These are phyloP conservation scores for Tetrapisispora taiwanensis DNA, from an alignment of 805 yeast genomes.

Conservation along the genomic window DNA sequence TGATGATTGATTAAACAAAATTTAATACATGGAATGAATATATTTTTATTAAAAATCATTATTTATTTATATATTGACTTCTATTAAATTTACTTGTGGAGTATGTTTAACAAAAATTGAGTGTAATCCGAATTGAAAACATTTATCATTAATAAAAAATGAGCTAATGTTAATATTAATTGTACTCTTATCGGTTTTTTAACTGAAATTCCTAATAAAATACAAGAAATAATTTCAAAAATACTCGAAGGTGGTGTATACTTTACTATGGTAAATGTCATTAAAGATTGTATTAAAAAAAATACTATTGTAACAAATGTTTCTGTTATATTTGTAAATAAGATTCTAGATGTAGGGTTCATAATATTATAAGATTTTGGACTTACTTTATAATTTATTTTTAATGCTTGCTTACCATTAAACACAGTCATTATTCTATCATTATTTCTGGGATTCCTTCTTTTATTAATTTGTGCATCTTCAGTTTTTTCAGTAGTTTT, in stretches of 20 bases:
- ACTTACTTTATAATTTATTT: background rate
- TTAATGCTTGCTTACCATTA: background rate
- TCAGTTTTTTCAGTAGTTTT: background rate
- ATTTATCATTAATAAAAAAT: background rate
- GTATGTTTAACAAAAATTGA: background rate
- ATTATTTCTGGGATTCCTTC: background rate
- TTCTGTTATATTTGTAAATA: background rate
- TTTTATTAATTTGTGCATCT: background rate
- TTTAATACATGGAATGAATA: no score
- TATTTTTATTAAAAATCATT: no score
- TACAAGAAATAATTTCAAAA: conserved; percentile 5
- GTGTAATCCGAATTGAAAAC: conserved; percentile 1
- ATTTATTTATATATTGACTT: no score
- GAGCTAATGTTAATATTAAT: background rate
- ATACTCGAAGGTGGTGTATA: conserved; percentile 2
- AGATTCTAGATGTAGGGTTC: background rate
- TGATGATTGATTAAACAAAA: no score
- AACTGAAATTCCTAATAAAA: conserved; percentile 10
- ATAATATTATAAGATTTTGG: background rate
- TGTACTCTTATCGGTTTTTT: conserved; percentile 2
- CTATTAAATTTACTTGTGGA: background rate
- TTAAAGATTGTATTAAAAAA: background rate
- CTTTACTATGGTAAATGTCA: background rate
- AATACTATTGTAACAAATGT: background rate
- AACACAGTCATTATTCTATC: background rate